A percentile compares a stretch with the other conserved stretches of the same genome.
Conservation (phyloP, 2,329 filamentous ascomycete genomes). For the Cladobotryum mycophilum region DNA sequence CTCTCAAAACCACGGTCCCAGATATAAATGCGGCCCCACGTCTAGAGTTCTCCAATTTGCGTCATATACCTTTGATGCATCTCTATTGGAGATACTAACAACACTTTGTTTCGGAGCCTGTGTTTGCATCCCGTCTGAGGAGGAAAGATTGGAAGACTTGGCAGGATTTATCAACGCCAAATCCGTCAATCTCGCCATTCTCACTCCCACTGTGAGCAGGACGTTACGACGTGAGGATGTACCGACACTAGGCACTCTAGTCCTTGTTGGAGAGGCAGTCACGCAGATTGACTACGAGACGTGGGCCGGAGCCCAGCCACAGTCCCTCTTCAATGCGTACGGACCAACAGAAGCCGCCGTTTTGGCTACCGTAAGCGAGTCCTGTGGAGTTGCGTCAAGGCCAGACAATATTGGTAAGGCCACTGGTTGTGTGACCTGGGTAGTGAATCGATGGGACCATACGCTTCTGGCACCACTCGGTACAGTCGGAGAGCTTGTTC, state of each 20-base stretch:
- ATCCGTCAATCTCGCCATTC: slow-evolving; percentile 8
- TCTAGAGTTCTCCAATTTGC: slow-evolving; percentile 18
- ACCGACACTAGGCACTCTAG: slow-evolving; percentile 9
- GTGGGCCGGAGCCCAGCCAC: slow-evolving; percentile 5
- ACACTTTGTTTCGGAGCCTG: slow-evolving; percentile 33
- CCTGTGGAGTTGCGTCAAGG: too few relatives aligned
- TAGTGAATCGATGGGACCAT: background rate
- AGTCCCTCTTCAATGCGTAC: slow-evolving; percentile 14
- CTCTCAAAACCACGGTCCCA: too few relatives aligned
- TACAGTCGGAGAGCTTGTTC: slow-evolving; percentile 28
- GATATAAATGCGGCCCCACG: too few relatives aligned
- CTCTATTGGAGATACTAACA: slow-evolving; percentile 11
- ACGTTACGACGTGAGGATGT: slow-evolving; percentile 11
- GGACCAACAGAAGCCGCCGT: slow-evolving; percentile 16
- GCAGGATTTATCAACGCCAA: slow-evolving; percentile 35
- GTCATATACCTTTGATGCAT: slow-evolving; percentile 18
- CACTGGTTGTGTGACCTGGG: too few relatives aligned
- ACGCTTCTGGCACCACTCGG: slow-evolving; percentile 23
- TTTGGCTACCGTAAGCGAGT: too few relatives aligned
- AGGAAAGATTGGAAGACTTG: slow-evolving; percentile 42
- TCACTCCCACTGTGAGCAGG: slow-evolving; percentile 13
- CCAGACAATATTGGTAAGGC: too few relatives aligned
- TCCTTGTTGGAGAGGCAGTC: slow-evolving; percentile 14
- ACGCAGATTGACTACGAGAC: background rate
- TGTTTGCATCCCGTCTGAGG: slow-evolving; percentile 47